Percentiles rank a stretch among this genome's conserved stretches.
These are phyloP conservation scores for Sporisorium sorghi DNA, from an alignment of 1,284 basidiomycete genomes.

Conservation along the genomic window DNA sequence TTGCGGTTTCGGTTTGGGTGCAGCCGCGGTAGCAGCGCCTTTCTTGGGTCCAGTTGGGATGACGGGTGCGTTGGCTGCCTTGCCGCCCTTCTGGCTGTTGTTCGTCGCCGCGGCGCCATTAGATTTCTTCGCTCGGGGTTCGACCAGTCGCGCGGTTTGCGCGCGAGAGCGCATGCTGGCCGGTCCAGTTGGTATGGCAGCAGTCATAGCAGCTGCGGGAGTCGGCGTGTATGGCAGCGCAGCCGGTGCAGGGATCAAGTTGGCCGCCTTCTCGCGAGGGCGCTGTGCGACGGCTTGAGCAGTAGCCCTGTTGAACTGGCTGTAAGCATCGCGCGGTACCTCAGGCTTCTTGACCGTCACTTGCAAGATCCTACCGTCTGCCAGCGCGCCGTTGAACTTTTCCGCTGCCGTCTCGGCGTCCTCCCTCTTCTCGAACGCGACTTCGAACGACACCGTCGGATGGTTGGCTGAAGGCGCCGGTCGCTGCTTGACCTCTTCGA, in stretches of 20 bases:
- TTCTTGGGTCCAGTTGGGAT: slow-evolving; percentile 12
- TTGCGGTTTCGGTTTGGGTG: slow-evolving; percentile 28
- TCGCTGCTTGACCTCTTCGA: slow-evolving; percentile 58
- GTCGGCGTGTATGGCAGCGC: slow-evolving; percentile 40
- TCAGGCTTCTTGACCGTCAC: slow-evolving; percentile 57
- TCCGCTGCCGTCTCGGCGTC: slow-evolving; percentile 57
- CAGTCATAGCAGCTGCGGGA: slow-evolving; percentile 36
- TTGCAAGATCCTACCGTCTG: slow-evolving; percentile 63
- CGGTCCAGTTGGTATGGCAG: slow-evolving; percentile 45
- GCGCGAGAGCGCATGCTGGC: slow-evolving; percentile 42
- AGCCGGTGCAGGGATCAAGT: slow-evolving; percentile 44
- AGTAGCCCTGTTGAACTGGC: slow-evolving; percentile 41
- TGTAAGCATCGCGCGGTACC: slow-evolving; percentile 28
- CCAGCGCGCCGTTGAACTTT: slow-evolving; percentile 64
- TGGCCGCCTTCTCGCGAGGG: slow-evolving; percentile 31
- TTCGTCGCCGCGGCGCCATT: slow-evolving; percentile 12
- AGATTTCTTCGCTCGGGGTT: slow-evolving; percentile 40
- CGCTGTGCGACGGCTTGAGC: slow-evolving; percentile 44
- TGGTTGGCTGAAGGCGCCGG: slow-evolving; percentile 54
- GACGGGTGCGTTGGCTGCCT: slow-evolving; percentile 12
- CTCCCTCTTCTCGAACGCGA: slow-evolving; percentile 54
- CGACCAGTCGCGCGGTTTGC: slow-evolving; percentile 28
- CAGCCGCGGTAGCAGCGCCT: slow-evolving; percentile 5
- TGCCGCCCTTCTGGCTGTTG: slow-evolving; percentile 12
- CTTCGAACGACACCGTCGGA: slow-evolving; percentile 59